Percentiles rank a stretch among this genome's conserved stretches.
phyloP scores from a whole-genome alignment of 148 eudicot genomes.

The Rhododendron kiyosumense region DNA sequence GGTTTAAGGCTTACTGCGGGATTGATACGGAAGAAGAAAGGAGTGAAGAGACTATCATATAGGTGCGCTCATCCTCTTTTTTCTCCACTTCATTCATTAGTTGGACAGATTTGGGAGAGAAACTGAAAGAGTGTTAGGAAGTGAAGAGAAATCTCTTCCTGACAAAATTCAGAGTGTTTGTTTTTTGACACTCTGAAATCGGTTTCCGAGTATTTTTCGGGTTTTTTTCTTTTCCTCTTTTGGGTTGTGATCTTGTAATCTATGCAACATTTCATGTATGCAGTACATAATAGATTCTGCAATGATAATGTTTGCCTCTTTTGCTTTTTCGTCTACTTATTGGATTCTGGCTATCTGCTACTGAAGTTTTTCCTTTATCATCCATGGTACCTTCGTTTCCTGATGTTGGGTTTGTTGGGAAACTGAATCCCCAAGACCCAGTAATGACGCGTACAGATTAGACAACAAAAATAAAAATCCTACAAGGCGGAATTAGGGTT shows the following conservation, averaged over 20 bases:
- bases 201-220: neutral
- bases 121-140: conserved; percentile 17
- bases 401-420: too few relatives aligned
- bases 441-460: too few relatives aligned
- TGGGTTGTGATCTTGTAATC: conserved; percentile 5
- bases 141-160: conserved; percentile 19
- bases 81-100: conserved; percentile 46
- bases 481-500: too few relatives aligned
- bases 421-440: too few relatives aligned
- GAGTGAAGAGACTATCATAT: conserved; percentile 76
- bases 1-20: neutral
- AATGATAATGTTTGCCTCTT: neutral
- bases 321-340: neutral
- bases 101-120: conserved; percentile 21
- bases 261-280: neutral
- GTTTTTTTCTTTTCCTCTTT: conserved; percentile 20
- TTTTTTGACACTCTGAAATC: neutral
- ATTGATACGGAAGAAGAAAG: conserved; percentile 52
- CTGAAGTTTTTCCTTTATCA: neutral
- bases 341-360: neutral
- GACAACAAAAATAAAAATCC: too few relatives aligned
- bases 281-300: conserved; percentile 18
- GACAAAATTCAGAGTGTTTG: neutral
- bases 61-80: conserved; percentile 98
- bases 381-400: neutral